These are phyloP conservation scores for Chlamydomonas incerta DNA, from an alignment of 139 green algal genomes.

Conservation along the genomic window DNA sequence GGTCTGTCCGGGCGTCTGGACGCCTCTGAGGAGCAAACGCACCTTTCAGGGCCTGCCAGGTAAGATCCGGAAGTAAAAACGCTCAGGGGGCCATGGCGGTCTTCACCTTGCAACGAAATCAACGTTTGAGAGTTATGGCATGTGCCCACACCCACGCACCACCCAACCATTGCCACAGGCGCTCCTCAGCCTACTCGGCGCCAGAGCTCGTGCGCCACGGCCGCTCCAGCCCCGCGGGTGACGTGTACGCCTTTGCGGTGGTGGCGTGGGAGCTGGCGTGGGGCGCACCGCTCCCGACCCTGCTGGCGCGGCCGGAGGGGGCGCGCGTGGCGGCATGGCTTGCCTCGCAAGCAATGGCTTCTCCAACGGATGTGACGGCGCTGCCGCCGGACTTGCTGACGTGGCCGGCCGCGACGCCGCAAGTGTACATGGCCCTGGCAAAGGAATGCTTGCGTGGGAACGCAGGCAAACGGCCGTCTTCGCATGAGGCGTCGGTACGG, in stretches of 20 bases:
- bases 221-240: neutral
- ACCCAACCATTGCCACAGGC: neutral
- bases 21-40: neutral
- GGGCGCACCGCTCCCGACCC: neutral
- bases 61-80: too few relatives aligned
- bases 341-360: accelerated
- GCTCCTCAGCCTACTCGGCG: neutral
- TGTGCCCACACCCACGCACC: too few relatives aligned
- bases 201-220: neutral
- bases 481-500: too few relatives aligned
- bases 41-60: neutral
- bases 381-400: neutral
- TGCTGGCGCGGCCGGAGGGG: neutral
- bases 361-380: neutral
- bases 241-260: neutral
- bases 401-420: neutral
- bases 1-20: neutral
- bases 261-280: neutral
- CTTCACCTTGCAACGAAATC: too few relatives aligned
- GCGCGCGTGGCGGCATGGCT: neutral
- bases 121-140: too few relatives aligned
- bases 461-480: neutral
- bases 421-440: neutral
- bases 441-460: neutral
- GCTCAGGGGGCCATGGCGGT: too few relatives aligned